Conservation (phyloP, 192 early-diverging fungal genomes). For the Helicostylum pulchrum region DNA sequence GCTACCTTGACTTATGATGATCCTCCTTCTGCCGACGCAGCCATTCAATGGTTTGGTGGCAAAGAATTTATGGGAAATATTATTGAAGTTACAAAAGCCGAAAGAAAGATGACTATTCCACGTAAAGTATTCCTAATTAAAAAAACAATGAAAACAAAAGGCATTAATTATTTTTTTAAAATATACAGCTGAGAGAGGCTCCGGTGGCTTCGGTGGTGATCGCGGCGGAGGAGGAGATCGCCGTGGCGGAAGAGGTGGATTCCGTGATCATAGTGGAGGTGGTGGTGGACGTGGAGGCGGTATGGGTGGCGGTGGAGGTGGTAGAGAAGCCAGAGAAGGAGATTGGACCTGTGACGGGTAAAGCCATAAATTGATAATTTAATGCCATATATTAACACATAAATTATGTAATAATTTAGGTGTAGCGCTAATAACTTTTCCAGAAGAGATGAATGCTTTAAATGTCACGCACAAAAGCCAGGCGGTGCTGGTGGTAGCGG, state of each 20-base stretch:
- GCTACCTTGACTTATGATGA: constrained; percentile 78
- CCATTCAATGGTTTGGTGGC: constrained; percentile 74
- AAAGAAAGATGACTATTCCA: constrained; percentile 44
- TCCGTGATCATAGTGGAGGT: constrained; percentile 39
- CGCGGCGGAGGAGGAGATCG: constrained; percentile 50
- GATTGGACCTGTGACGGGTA: constrained; percentile 61
- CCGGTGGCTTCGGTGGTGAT: constrained; percentile 30
- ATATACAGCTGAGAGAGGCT: constrained; percentile 5
- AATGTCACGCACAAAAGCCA: constrained; percentile 58
- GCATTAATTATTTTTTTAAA: not conserved
- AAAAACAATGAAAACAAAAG: too few relatives aligned
- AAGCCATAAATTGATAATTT: not conserved
- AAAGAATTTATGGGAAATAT: constrained; percentile 51
- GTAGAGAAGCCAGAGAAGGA: constrained; percentile 46
- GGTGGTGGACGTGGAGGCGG: constrained; percentile 42
- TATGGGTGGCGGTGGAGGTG: constrained; percentile 36
- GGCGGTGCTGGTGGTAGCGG: constrained; percentile 41
- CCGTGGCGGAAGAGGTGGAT: constrained; percentile 44
- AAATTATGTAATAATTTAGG: constrained; percentile 25
- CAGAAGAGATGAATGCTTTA: constrained; percentile 57
- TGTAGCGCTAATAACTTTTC: constrained; percentile 70
- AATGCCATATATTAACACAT: not conserved
- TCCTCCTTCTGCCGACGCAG: constrained; percentile 63
- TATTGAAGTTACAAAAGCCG: constrained; percentile 63
- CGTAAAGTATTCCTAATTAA: constrained; percentile 24